Evolutionary conservation across 2,329 filamentous ascomycete genomes (phyloP), one percentile per base, ranked within the genome.

Genomic region (Cercospora citrullina): DNA sequence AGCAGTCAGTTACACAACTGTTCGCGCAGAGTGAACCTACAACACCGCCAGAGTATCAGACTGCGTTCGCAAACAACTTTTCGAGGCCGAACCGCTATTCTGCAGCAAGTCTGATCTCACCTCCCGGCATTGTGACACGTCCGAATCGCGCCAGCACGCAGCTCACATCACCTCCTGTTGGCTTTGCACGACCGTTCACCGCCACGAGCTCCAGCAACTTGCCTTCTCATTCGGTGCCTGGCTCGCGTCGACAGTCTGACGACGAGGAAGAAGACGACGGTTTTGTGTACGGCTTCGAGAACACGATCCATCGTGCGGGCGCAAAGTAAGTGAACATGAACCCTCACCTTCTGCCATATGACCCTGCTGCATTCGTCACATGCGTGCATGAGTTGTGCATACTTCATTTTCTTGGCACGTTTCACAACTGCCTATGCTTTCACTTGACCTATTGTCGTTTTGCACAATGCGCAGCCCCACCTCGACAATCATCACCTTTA

Each of bases 41-140:
- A 1, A 99, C 95, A 23, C 95, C 95, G 23, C 95, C 95, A 33
- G 95, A 98, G 79, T 94, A 95, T 79, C 90, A 89, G 74, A 93
- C 96, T 72, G 88, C 87, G 69, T 94, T 96, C 75, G 66, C 75
- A 4, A 73, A 71, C 91, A 65, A 89, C 72, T 91, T 95, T 77
- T 93, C 92, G 65, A 89, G 93, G 51, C 91, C 93, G 53, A 94
- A 94, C 78, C 88, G 94, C 70, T 94, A 96, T 82, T 96, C 94
- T 64, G 91, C 91, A 69, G 94, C 93, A 42, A 95, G 92, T 81
- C 85, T 97, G 76, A 90, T 91, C 55, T 94, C 93, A 39, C 91
- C 93, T 53, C 91, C 91, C 4, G 91, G 91, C 57, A 77, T 81
- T 72, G 72, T 71, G 33, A 80, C 75, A 78, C 89, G 92, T 69